These are phyloP conservation scores for Ilex aquifolium DNA, from an alignment of 257 asterid genomes.

Conservation along the genomic window DNA sequence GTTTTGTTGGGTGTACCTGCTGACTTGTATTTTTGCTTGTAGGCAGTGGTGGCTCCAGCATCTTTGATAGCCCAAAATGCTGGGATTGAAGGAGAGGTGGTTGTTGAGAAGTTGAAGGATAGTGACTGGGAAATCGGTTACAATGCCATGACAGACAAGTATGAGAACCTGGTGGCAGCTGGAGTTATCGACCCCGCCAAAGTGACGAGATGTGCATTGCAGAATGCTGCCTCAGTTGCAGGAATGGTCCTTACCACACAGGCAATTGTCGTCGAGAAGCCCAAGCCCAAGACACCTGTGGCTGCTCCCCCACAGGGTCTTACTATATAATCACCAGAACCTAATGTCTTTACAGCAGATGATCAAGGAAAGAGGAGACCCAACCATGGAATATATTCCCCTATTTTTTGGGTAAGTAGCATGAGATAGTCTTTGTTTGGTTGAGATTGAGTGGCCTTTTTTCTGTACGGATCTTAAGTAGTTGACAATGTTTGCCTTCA, in stretches of 20 bases:
- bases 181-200: slow-evolving; percentile 97
- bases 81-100: slow-evolving; percentile 95
- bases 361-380: too few relatives aligned
- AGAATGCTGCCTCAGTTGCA: slow-evolving; percentile 87
- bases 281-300: slow-evolving; percentile 50
- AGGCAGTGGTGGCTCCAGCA: slow-evolving; percentile 87
- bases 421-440: too few relatives aligned
- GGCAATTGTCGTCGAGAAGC: slow-evolving; percentile 89
- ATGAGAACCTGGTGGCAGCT: slow-evolving; percentile 72
- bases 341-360: too few relatives aligned
- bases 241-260: slow-evolving; percentile 99
- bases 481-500: too few relatives aligned
- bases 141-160: slow-evolving; percentile 79
- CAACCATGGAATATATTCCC: too few relatives aligned
- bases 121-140: slow-evolving; percentile 91
- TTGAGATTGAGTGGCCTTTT: too few relatives aligned
- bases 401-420: too few relatives aligned
- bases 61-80: slow-evolving; percentile 86
- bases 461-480: too few relatives aligned
- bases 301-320: slow-evolving; percentile 51
- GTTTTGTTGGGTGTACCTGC: not conserved
- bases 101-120: slow-evolving; percentile 69
- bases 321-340: slow-evolving; percentile 25
- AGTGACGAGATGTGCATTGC: slow-evolving; percentile 82
- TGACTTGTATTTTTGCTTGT: slow-evolving; percentile 6